Base-by-base conservation (phyloP, 148 eudicot genomes). In the Euryodendron excelsum region DNA sequence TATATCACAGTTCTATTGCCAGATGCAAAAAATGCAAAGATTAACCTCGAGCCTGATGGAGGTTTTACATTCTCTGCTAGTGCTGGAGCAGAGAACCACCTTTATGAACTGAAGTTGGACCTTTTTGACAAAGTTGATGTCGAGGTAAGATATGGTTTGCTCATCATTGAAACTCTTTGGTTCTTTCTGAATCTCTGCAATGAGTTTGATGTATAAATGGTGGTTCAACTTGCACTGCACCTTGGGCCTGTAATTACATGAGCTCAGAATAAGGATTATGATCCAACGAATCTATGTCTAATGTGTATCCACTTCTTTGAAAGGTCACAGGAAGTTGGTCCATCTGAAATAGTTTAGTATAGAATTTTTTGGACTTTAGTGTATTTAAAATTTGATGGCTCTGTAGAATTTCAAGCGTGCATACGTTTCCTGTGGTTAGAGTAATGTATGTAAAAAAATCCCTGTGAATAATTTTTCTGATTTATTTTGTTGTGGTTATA, bases 121-220 rank as follows among this genome's bases (percentile, higher is more conserved):
- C 94, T 94, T 78, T 85, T 82, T 66, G 97, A 87, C 83, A 94
- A 92, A 81, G 92, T 94, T 85, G 80, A 92, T 79, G 98, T 90
- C 36, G 93, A 94, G 94, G 98, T 94, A 81, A 72, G 83, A 41
- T 60, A 59, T 34, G 27, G 13, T 31, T 25, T 28, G 10, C 2
- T 1, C 33, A 8, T 18, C 28, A 20, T 18, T 66, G 21, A 9
- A 1, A 12, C 8, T 25, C 65, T 21, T 7, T 48, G 60, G 31
- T 11, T 45, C 64, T 21, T 80, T 78, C 25, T 20, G 66, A 55
- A 21, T 36, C 20, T 9, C n/a, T 59, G 2, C 33, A 4, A 69
- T 21, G 14, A 41, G 64, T 8, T 9, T 41, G 45, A 41, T 41
- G 45, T 41, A 41, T 39, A 39, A 39, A 39, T 39, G 44, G 7